Conservation (phyloP, 2,329 filamentous ascomycete species). For the Aaosphaeria pasadenensis region DNA sequence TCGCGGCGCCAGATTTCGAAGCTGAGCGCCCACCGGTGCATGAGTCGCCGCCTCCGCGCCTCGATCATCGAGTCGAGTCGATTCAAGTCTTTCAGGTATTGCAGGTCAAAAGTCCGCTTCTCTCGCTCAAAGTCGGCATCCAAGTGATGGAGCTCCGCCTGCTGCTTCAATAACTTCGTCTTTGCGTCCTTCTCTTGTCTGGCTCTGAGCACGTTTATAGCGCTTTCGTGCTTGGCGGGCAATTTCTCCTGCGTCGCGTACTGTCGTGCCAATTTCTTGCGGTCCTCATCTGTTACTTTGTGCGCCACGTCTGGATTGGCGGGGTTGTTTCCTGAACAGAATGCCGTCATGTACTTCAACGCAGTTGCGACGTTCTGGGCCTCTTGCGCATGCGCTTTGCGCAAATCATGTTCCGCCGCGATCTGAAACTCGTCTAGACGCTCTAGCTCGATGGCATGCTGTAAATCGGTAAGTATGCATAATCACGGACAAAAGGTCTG, state of each 20-base stretch:
- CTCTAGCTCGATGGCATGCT: constrained; percentile 39
- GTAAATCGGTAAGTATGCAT: constrained; percentile 15
- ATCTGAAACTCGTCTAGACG: constrained; percentile 46
- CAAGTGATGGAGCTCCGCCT: constrained; percentile 37
- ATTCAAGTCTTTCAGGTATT: constrained; percentile 29
- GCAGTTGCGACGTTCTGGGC: constrained; percentile 43
- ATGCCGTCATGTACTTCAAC: constrained; percentile 48
- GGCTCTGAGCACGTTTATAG: constrained; percentile 47
- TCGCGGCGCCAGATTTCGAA: constrained; percentile 38
- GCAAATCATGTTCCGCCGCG: constrained; percentile 41
- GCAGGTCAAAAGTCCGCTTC: constrained; percentile 29
- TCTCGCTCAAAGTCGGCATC: constrained; percentile 31
- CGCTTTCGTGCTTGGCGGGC: constrained; percentile 41
- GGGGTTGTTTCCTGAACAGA: constrained; percentile 39
- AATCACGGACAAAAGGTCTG: background rate
- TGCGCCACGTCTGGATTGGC: constrained; percentile 22
- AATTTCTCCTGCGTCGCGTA: constrained; percentile 37
- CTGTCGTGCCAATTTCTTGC: constrained; percentile 42
- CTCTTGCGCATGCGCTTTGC: constrained; percentile 40
- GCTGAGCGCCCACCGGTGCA: constrained; percentile 39
- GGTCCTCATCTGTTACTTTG: constrained; percentile 44
- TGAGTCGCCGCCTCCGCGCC: constrained; percentile 29
- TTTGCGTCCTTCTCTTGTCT: constrained; percentile 42
- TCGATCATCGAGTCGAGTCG: constrained; percentile 32
- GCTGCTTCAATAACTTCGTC: constrained; percentile 36